These are phyloP conservation scores for Aspergillus puulaauensis DNA, from an alignment of 2,329 filamentous ascomycete species.

Conservation along the genomic window DNA sequence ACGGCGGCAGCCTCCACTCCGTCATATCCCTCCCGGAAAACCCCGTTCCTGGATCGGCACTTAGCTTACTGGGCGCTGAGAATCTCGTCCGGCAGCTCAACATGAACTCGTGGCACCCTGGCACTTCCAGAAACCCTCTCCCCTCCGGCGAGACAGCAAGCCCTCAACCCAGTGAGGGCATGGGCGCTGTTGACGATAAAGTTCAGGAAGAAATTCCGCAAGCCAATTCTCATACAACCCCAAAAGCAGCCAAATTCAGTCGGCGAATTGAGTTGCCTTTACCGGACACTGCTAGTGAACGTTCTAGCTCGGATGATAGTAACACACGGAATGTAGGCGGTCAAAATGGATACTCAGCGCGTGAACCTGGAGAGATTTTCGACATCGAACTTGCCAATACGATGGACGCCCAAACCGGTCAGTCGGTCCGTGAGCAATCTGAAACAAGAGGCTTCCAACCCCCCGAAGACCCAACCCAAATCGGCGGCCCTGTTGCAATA, in stretches of 20 bases:
- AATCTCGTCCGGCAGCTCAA: conserved; percentile 48
- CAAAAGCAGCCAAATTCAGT: conserved; percentile 32
- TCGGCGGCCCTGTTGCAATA: conserved; percentile 6
- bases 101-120: conserved; percentile 45
- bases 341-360: conserved; percentile 5
- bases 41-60: conserved; percentile 38
- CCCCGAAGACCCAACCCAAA: conserved; percentile 8
- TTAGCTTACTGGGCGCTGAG: conserved; percentile 50
- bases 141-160: conserved; percentile 32
- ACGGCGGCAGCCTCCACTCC: conserved; percentile 37
- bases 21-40: conserved; percentile 38
- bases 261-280: conserved; percentile 40
- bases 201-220: conserved; percentile 12
- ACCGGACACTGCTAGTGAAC: conserved; percentile 39
- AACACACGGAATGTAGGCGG: conserved; percentile 12
- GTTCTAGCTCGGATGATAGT: conserved; percentile 25
- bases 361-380: conserved; percentile 18
- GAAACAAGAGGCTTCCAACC: conserved; percentile 18
- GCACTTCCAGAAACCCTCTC: conserved; percentile 28
- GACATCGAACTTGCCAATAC: conserved; percentile 41
- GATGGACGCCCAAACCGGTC: conserved; percentile 44
- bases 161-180: conserved; percentile 32
- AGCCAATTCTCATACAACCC: conserved; percentile 27
- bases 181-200: conserved; percentile 24
- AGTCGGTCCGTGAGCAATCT: conserved; percentile 27